Conservation (phyloP, 345 rosid genomes). For the Eucalyptus guilfoylei region DNA sequence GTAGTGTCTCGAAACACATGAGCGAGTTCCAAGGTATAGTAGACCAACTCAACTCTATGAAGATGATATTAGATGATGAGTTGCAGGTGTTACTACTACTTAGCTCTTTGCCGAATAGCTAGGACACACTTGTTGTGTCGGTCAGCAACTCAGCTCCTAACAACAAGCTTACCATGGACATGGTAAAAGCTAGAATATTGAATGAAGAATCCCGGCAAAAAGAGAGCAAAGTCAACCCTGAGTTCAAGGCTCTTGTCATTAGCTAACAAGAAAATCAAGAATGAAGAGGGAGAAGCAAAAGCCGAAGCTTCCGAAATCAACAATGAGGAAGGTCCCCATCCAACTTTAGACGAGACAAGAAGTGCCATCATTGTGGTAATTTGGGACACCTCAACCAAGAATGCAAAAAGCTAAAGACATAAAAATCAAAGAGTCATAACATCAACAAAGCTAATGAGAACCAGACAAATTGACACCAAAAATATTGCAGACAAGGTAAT, state of each 20-base stretch:
- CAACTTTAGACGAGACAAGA: background rate
- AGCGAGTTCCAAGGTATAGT: background rate
- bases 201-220: background rate
- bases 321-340: background rate
- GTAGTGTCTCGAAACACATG: background rate
- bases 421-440: background rate
- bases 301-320: rapidly evolving
- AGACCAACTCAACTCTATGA: background rate
- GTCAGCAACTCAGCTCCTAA: background rate
- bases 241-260: background rate
- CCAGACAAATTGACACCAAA: background rate
- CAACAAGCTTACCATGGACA: background rate
- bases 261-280: background rate
- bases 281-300: background rate
- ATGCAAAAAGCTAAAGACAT: background rate
- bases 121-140: background rate
- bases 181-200: background rate
- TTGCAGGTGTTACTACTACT: background rate
- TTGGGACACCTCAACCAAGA: background rate
- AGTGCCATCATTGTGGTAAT: background rate
- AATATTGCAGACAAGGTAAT: background rate
- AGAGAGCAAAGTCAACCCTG: background rate
- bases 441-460: background rate
- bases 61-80: background rate
- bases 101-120: background rate